phyloP scores from a whole-genome alignment of 805 yeast species.

The Suhomyces emberorum region DNA sequence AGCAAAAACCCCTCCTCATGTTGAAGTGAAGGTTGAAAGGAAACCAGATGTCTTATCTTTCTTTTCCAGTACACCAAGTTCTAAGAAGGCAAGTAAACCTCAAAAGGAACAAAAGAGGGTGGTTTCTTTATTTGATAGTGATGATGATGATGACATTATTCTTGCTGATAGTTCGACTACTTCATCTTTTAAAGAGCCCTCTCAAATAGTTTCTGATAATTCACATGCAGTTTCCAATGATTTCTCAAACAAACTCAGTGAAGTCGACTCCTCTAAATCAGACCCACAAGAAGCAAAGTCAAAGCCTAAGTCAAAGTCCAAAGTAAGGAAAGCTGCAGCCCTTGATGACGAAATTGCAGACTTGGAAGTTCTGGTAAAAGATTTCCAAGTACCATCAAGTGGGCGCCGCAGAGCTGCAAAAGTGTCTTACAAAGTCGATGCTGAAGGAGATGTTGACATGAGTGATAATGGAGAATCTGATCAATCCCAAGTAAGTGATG shows the following conservation, averaged over 20 bases:
- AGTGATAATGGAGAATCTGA: too few species aligned
- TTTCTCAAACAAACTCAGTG: not conserved
- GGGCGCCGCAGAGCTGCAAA: conserved; percentile 6
- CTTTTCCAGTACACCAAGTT: conserved; percentile 8
- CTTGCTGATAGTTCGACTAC: conserved; percentile 5
- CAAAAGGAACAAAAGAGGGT: conserved; percentile 6
- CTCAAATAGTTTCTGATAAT: conserved; percentile 9
- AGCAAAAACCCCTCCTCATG: not conserved
- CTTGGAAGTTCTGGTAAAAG: conserved; percentile 9
- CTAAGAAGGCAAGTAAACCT: conserved; percentile 4
- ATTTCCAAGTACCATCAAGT: conserved; percentile 2
- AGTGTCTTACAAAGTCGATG: conserved; percentile 13
- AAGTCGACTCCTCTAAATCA: too few species aligned
- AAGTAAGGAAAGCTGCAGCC: too few species aligned
- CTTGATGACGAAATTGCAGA: conserved; percentile 22
- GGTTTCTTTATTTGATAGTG: conserved; percentile 25
- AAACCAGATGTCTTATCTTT: conserved; percentile 16
- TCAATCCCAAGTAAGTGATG: too few species aligned
- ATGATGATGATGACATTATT: conserved; percentile 34
- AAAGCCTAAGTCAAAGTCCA: conserved; percentile 6
- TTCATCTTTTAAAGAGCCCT: conserved; percentile 2
- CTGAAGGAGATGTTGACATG: conserved; percentile 13
- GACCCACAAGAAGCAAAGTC: too few species aligned
- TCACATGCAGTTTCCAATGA: not conserved
- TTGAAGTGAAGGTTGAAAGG: conserved; percentile 7